Conservation (phyloP, 2,329 filamentous ascomycete species). For the Atkinsonella hypoxylon region DNA sequence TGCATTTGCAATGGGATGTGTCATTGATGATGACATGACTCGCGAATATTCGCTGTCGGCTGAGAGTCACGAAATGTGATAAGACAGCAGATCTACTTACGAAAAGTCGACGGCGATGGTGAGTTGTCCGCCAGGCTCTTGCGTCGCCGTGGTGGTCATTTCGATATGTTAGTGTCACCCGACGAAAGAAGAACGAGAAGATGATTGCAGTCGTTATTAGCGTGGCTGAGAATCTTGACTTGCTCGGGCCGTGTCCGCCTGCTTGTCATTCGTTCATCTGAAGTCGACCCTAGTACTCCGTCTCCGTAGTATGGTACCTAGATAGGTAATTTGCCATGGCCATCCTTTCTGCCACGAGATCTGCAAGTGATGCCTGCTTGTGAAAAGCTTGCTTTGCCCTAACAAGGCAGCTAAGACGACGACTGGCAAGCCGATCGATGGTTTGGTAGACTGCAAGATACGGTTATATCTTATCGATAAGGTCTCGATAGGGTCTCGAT, state of each 20-base stretch:
- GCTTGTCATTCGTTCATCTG: background rate
- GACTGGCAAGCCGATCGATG: background rate
- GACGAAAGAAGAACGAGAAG: background rate
- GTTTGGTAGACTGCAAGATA: background rate
- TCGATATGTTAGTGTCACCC: background rate
- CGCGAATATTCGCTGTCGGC: background rate
- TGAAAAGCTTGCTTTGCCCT: background rate
- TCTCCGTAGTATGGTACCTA: no score
- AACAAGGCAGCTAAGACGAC: background rate
- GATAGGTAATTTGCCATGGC: background rate
- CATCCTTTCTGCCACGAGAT: background rate
- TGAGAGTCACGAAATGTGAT: background rate
- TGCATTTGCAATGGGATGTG: constrained; percentile 1
- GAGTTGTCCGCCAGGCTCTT: constrained; percentile 23
- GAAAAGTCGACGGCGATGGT: constrained; percentile 62
- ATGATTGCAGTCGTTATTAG: background rate
- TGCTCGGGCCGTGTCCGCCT: background rate
- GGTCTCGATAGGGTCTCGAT: no score
- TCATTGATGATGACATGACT: background rate
- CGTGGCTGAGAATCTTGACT: background rate
- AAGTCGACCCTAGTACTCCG: background rate
- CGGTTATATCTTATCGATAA: constrained; percentile 3
- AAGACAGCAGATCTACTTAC: constrained; percentile 20
- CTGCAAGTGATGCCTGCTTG: no score
- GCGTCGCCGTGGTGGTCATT: background rate